A percentile compares a stretch with the other conserved stretches of the same genome.
These are phyloP conservation scores for Geoglossum cookeanum DNA, from an alignment of 2,329 filamentous ascomycete species.

Conservation along the genomic window DNA sequence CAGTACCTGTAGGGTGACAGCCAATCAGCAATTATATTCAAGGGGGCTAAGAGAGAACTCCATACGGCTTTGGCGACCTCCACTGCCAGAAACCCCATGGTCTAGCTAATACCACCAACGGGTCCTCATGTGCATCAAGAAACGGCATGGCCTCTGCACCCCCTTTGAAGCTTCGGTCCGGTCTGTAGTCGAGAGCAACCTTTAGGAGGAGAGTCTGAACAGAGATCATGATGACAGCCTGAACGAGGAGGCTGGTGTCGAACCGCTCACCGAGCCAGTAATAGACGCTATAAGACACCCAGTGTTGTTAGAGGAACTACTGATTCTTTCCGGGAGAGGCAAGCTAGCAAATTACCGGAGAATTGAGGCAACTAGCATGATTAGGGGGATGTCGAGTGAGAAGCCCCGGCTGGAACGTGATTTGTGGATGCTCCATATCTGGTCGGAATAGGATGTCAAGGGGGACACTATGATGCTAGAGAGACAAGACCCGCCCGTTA, in stretches of 20 bases:
- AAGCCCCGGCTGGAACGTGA: slow-evolving; percentile 41
- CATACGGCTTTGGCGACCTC: slow-evolving; percentile 10
- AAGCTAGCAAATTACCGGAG: slow-evolving; percentile 30
- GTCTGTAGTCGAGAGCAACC: slow-evolving; percentile 49
- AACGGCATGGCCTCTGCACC: slow-evolving; percentile 45
- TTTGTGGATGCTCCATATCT: slow-evolving; percentile 44
- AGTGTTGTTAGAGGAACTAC: background rate
- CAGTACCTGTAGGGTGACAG: slow-evolving; percentile 40
- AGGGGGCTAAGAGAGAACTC: background rate
- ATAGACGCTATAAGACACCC: slow-evolving; percentile 33
- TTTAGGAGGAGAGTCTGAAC: slow-evolving; percentile 46
- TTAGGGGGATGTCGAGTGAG: slow-evolving; percentile 48
- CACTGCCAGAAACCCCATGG: slow-evolving; percentile 12
- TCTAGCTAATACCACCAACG: slow-evolving; percentile 3
- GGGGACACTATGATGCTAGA: slow-evolving; percentile 39
- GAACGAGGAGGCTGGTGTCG: slow-evolving; percentile 42
- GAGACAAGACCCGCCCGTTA: slow-evolving; percentile 4
- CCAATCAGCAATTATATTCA: background rate
- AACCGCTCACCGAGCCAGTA: slow-evolving; percentile 50
- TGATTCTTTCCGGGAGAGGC: background rate
- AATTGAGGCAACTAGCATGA: slow-evolving; percentile 51
- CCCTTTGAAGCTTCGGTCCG: slow-evolving; percentile 37
- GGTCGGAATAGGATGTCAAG: slow-evolving; percentile 45
- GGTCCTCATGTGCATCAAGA: slow-evolving; percentile 23
- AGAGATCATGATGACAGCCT: slow-evolving; percentile 45